Base-by-base conservation (phyloP, 2,329 filamentous ascomycete species). In the Botrytis aclada region DNA sequence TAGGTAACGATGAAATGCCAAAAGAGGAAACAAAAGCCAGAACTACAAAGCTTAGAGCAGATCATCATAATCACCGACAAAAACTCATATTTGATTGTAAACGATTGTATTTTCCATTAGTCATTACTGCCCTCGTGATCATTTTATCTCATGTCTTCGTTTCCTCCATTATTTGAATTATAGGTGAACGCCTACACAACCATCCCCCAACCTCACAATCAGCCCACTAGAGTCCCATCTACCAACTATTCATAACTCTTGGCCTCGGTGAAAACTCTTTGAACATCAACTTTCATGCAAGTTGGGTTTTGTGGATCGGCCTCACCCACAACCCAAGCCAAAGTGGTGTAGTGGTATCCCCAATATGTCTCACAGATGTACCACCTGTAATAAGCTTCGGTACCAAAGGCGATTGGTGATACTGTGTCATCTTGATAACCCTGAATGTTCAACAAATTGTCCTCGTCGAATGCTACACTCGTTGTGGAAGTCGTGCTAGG, bases 231-330 rank as follows among this genome's bases (percentile, higher is more conserved):
- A 34, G 20, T 41, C 41, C 29, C 12, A 41, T 47, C 34, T 39
- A 56, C 16, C 47, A 37, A 25, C 29, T 34, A n/a, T 56, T 66
- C 14, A 47, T 56, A 67, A 20, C 18, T 4, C 16, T 41, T 16
- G 34, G 6, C 34, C 25, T 29, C 16, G 4, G 22, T 32, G 32
- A 74, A 74, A 20, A 71, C 51, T 74, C 83, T 81, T 75, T 81
- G 80, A 12, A 86, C 83, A 66, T 81, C 78, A 16, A 85, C 83
- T 70, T 81, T 82, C 29, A 80, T 76, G 78, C 85, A 86, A 58
- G 79, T 83, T 16, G 84, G 84, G 76, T 85, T 85, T 77, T 86
- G 80, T 9, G 84, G 83, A 73, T 79, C 74, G 9, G 58, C 74
- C 62, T 75, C 64, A 0, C 84, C 84, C 69, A 84, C 63, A 4